Evolutionary conservation across 441 rosid species (phyloP).

Genomic region (Melastoma candidum): DNA sequence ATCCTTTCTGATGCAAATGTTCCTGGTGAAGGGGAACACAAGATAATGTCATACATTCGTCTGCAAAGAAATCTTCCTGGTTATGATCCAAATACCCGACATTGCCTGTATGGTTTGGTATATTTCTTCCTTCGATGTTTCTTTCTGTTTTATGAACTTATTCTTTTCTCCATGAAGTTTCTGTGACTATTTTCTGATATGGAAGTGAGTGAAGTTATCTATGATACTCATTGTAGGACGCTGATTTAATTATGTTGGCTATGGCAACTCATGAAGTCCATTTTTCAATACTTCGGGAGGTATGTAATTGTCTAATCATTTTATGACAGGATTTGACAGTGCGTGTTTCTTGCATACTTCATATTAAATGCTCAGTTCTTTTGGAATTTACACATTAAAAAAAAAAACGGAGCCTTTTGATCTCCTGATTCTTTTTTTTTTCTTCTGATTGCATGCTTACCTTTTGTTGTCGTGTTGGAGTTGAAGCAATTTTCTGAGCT

Average conservation of each 20-base stretch:
- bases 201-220: slow-evolving; percentile 13
- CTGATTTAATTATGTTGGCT: slow-evolving; percentile 94
- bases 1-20: slow-evolving; percentile 97
- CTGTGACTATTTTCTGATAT: not conserved
- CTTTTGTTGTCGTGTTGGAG: no score
- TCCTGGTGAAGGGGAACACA: slow-evolving; percentile 99
- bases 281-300: slow-evolving; percentile 98
- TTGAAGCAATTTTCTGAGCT: no score
- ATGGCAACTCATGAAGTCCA: slow-evolving; percentile 97
- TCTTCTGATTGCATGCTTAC: no score
- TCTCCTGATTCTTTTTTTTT: no score
- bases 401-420: no score
- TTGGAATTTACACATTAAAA: not conserved
- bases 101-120: slow-evolving; percentile 97
- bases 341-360: not conserved
- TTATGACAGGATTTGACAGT: not conserved
- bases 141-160: slow-evolving; percentile 9
- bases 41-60: slow-evolving; percentile 86
- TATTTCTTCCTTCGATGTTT: slow-evolving; percentile 20
- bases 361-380: slow-evolving; percentile 1
- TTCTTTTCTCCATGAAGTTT: slow-evolving; percentile 6
- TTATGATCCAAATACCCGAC: slow-evolving; percentile 82
- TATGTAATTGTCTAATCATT: slow-evolving; percentile 19
- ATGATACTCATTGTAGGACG: slow-evolving; percentile 51
- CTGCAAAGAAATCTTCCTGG: slow-evolving; percentile 94